Conservation (phyloP, 441 rosid species). For the Erodium moschatum region DNA sequence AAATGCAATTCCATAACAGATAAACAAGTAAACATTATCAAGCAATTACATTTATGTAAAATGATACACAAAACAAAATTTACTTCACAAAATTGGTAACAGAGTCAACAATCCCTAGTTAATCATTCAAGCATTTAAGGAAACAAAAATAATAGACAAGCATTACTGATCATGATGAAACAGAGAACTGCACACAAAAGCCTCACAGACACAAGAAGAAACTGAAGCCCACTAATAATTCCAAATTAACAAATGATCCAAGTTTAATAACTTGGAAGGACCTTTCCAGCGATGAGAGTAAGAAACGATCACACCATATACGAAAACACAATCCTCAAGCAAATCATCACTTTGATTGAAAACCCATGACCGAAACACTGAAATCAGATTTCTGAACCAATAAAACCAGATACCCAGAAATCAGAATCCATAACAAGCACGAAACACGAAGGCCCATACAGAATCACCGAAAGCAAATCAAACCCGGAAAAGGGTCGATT, state of each 20-base stretch:
- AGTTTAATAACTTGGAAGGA: no score
- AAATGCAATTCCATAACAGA: not conserved
- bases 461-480: not conserved
- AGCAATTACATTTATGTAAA: not conserved
- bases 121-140: not conserved
- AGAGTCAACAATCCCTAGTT: not conserved
- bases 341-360: not conserved
- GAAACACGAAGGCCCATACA: no score
- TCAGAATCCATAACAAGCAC: not conserved
- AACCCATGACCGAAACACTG: not conserved
- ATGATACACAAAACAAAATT: not conserved
- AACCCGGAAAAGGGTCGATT: conserved; percentile 11
- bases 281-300: not conserved
- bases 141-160: not conserved
- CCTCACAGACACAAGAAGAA: not conserved
- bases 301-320: not conserved
- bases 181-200: not conserved
- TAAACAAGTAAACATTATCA: not conserved
- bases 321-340: not conserved
- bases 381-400: conserved; percentile 5
- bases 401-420: conserved; percentile 1
- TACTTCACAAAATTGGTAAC: not conserved
- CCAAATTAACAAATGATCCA: not conserved
- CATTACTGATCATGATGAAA: not conserved
- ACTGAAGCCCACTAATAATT: not conserved